These are phyloP conservation scores for Durusdinium trenchii DNA, from an alignment of 73 alveolate species.

Conservation along the genomic window DNA sequence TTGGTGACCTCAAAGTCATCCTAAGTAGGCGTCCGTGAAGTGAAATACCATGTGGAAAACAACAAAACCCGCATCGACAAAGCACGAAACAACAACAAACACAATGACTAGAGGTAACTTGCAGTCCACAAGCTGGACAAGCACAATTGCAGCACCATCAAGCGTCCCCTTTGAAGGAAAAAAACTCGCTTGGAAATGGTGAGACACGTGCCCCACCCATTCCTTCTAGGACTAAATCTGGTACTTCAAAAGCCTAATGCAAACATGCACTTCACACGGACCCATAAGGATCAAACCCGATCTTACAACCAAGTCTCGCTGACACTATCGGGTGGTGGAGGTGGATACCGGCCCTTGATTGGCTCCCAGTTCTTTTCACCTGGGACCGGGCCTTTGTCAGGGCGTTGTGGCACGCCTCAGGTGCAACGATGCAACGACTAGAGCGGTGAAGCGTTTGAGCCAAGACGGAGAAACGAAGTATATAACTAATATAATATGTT, in stretches of 20 bases:
- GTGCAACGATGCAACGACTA: neutral
- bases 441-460: too few relatives aligned
- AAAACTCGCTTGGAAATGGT: too few relatives aligned
- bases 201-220: too few relatives aligned
- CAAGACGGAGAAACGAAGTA: neutral
- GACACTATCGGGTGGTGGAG: constrained; percentile 52
- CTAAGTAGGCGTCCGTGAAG: neutral
- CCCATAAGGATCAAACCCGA: neutral
- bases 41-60: neutral
- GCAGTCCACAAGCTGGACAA: neutral
- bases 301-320: neutral
- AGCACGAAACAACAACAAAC: neutral
- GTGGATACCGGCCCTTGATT: constrained; percentile 51
- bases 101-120: neutral
- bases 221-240: too few relatives aligned
- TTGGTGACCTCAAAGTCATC: constrained; percentile 67
- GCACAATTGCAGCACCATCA: neutral
- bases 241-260: too few relatives aligned
- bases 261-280: neutral
- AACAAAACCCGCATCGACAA: neutral
- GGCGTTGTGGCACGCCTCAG: constrained; percentile 86
- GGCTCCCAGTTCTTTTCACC: constrained; percentile 81
- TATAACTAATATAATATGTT: neutral
- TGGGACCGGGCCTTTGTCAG: constrained; percentile 76
- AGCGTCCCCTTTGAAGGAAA: neutral